These are phyloP conservation scores for Talaromyces sp. DNA, from an alignment of 2,329 filamentous ascomycete genomes.

Conservation along the genomic window DNA sequence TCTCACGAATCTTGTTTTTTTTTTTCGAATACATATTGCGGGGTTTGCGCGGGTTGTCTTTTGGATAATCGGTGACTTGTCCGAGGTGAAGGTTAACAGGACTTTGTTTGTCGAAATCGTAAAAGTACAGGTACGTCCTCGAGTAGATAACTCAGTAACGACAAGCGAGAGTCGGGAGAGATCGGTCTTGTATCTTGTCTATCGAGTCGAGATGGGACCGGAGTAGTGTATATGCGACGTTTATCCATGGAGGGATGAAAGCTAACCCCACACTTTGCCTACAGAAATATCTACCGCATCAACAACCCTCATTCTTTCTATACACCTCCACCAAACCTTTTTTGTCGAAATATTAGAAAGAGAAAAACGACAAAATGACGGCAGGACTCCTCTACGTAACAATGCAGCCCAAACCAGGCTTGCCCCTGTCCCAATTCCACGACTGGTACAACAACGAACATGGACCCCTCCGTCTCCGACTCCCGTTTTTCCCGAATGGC, in stretches of 20 bases:
- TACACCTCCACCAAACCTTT: not conserved
- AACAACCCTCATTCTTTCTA: not conserved
- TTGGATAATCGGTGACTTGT: not conserved
- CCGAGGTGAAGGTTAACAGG: not conserved
- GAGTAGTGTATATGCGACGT: not conserved
- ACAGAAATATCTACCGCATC: not conserved
- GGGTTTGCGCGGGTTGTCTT: not conserved
- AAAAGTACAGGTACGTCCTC: not conserved
- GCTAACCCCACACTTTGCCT: slow-evolving; percentile 5
- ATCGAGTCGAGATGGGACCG: not conserved
- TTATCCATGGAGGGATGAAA: not conserved
- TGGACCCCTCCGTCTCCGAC: slow-evolving; percentile 72
- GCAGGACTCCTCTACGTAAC: slow-evolving; percentile 79
- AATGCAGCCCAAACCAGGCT: slow-evolving; percentile 70
- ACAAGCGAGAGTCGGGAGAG: not conserved
- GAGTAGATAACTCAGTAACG: not conserved
- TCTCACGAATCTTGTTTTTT: not conserved
- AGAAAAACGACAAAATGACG: slow-evolving; percentile 24
- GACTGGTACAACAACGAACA: slow-evolving; percentile 96
- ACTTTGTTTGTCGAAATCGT: not conserved
- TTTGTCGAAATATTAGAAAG: not conserved
- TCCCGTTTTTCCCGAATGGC: slow-evolving; percentile 72
- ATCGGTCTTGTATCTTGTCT: not conserved
- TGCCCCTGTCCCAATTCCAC: slow-evolving; percentile 70
- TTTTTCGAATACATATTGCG: not conserved